phyloP scores from a whole-genome alignment of 2,329 filamentous ascomycete genomes.

The Podosphaera aphanis region DNA sequence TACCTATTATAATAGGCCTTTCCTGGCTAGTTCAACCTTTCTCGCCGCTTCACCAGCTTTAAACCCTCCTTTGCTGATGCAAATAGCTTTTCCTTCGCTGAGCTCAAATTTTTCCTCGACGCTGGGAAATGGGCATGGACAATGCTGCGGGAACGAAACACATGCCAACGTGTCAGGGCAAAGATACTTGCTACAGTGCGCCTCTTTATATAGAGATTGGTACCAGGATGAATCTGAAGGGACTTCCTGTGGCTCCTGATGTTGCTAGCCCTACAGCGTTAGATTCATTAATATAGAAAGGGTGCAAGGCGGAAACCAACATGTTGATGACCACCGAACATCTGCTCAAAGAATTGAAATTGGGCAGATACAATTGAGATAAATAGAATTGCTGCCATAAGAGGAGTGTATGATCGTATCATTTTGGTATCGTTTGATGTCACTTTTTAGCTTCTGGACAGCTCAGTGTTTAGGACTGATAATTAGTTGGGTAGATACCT shows the following conservation, averaged over 20 bases:
- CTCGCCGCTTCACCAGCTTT: slow-evolving; percentile 44
- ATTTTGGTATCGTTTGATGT: not conserved
- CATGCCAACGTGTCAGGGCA: slow-evolving; percentile 88
- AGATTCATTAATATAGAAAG: not conserved
- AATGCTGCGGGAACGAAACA: slow-evolving; percentile 91
- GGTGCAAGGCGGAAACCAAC: not conserved
- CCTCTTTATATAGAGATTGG: slow-evolving; percentile 41
- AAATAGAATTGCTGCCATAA: slow-evolving; percentile 31
- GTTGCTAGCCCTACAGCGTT: slow-evolving; percentile 20
- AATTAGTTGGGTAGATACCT: not conserved
- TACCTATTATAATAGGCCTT: slow-evolving; percentile 39
- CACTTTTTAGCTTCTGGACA: not conserved
- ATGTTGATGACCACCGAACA: slow-evolving; percentile 49
- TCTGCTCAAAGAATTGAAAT: slow-evolving; percentile 95
- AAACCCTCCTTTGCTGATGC: slow-evolving; percentile 53
- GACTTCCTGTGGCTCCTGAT: slow-evolving; percentile 44
- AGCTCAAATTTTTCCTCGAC: slow-evolving; percentile 59
- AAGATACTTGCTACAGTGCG: slow-evolving; percentile 79
- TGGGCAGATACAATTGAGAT: slow-evolving; percentile 42
- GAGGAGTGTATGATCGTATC: not conserved
- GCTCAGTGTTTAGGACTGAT: not conserved
- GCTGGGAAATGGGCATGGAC: slow-evolving; percentile 63
- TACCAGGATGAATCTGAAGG: slow-evolving; percentile 70
- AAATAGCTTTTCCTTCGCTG: slow-evolving; percentile 48
- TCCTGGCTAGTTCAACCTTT: slow-evolving; percentile 60